Base-by-base conservation (phyloP, 1,284 basidiomycete genomes). In the Apiotrichum gamsii region DNA sequence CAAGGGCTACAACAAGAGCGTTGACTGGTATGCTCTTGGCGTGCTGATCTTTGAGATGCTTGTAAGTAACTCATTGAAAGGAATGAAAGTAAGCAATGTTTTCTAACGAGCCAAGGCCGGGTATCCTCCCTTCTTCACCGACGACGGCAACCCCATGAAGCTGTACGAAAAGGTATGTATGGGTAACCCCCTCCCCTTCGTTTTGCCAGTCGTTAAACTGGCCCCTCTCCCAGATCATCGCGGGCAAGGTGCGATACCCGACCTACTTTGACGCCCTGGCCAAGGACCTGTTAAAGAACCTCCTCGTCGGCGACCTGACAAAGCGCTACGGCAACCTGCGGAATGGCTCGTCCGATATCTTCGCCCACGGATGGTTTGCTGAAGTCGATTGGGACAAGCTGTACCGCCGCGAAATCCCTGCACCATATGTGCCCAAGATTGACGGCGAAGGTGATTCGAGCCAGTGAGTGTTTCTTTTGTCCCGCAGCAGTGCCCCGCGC, bases 1-100 rank as follows among this genome's bases (percentile, higher is more conserved):
- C 57, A 85, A 87, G 57, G 84, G 91, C 3, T 97, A 98, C 75
- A 96, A 95, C 77, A 96, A 96, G 73, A 86, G 83, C 59, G 94
- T 98, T 2, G 95, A 98, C 67, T 98, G 94, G 94, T 98, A 97
- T 72, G 93, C 95, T 0, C 80, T 98, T 28, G 94, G 94, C 39
- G 90, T 98, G 23, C 79, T 98, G 32, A 75, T 80, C 29, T 80
- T 78, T 55, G 78, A 80, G 60, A 80, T 80, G 78, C 70, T 80
- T 18, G 76, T 75, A 44, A 50, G 74, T 69, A 1, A n/a, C n/a
- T n/a, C n/a, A n/a, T n/a, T n/a, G n/a, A n/a, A n/a, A n/a, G n/a
- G n/a, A n/a, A n/a, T n/a, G n/a, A n/a, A n/a, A n/a, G n/a, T n/a
- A n/a, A n/a, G n/a, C n/a, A n/a, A n/a, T n/a, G n/a, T n/a, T n/a